A percentile compares a stretch with the other conserved stretches of the same genome.
Conservation (phyloP, 176 grass and related monocot species). For the Triticum turgidum region DNA sequence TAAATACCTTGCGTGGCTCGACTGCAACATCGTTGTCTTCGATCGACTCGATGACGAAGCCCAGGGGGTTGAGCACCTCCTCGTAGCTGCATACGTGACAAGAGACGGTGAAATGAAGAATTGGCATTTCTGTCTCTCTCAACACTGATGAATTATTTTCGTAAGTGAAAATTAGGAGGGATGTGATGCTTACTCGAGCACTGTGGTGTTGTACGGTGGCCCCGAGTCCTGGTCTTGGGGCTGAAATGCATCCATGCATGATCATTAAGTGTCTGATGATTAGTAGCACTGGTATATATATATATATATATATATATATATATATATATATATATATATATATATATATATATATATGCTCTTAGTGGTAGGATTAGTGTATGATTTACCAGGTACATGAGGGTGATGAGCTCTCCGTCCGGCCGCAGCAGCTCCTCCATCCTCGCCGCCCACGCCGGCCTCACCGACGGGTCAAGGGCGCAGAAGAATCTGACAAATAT, state of each 20-base stretch:
- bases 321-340: neutral
- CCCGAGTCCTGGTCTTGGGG: neutral
- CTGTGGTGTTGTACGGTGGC: neutral
- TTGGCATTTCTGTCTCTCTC: neutral
- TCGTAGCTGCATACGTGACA: slow-evolving; percentile 30
- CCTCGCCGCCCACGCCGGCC: slow-evolving; percentile 69
- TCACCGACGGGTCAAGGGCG: slow-evolving; percentile 59
- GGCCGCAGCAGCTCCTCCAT: slow-evolving; percentile 54
- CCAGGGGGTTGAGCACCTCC: slow-evolving; percentile 41
- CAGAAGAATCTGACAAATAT: slow-evolving; percentile 44
- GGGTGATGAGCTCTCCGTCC: slow-evolving; percentile 79
- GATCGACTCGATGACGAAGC: slow-evolving; percentile 29
- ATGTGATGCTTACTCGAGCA: neutral
- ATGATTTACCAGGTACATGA: slow-evolving; percentile 69
- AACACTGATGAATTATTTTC: neutral
- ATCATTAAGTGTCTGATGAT: neutral
- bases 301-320: neutral
- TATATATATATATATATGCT: neutral
- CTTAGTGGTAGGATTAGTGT: no score
- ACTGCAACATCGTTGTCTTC: slow-evolving; percentile 54
- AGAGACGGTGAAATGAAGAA: neutral
- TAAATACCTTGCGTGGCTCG: slow-evolving; percentile 36
- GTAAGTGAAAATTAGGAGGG: no score
- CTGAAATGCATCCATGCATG: neutral
- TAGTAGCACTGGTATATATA: no score